Evolutionary conservation across 2,329 filamentous ascomycete genomes (phyloP), one percentile per base, ranked within the genome.

Genomic region (Hypoxylon sp.): DNA sequence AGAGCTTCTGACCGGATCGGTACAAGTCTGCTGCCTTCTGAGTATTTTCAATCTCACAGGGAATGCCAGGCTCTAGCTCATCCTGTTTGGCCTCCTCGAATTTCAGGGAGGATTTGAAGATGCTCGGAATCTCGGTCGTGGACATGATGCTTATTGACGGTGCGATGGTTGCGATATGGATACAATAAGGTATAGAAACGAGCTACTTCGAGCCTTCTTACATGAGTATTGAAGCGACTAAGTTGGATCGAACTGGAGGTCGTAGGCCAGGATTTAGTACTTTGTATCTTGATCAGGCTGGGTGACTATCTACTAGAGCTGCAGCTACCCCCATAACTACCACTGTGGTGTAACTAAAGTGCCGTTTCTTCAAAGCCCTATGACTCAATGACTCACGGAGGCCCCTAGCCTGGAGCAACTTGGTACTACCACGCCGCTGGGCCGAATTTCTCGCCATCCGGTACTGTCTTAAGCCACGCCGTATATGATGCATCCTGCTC

Each of bases 361-460:
- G 50, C 45, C 36, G 28, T 38, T 28, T 57, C 32, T 43, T 43
- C 38, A 9, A 43, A 25, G 50, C 11, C 19, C 21, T 43, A 50
- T 25, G 32, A 50, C 46, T 43, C 38, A 21, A 50, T 25, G 32
- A 50, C 46, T 43, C 38, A 43, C 2, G 10, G 56, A 10, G 32
- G 2, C 23, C 25, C 19, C 28, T 38, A 17, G 6, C 36, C 14
- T 60, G 52, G 21, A 17, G 19, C 23, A 17, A 3, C 9, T n/a
- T 41, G 48, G 48, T 32, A 64, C 55, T 65, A 80, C 81, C 80
- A 82, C 10, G 72, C 77, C 17, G 69, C 70, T 9, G 81, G 80
- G 11, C 81, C 81, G 67, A 83, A 81, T 17, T 70, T 80, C 30
- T 70, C 72, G 5, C 76, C 77, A 7, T 76, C 72, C 0, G 73